Conservation (phyloP, 257 asterid genomes). For the Echium plantagineum region DNA sequence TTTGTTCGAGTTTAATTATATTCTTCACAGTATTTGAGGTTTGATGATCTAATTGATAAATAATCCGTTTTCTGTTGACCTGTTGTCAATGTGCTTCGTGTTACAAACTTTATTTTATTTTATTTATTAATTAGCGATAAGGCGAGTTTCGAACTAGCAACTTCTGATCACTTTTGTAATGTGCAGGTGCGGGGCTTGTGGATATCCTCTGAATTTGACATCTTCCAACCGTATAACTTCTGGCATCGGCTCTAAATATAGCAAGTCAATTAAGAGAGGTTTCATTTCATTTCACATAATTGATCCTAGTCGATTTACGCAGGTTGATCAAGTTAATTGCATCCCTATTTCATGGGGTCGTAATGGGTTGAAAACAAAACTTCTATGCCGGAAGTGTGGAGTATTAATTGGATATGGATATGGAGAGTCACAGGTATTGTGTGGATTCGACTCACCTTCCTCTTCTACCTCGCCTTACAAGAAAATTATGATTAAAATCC, state of each 20-base stretch:
- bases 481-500: too few species aligned
- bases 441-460: slow-evolving; percentile 59
- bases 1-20: too few species aligned
- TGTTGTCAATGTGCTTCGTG: not conserved
- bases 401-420: slow-evolving; percentile 52
- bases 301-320: slow-evolving; percentile 80
- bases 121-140: too few species aligned
- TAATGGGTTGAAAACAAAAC: slow-evolving; percentile 48
- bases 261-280: slow-evolving; percentile 56
- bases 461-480: slow-evolving; percentile 16
- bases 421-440: slow-evolving; percentile 48
- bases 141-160: too few species aligned
- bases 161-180: not conserved
- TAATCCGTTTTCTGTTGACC: too few species aligned
- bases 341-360: slow-evolving; percentile 50
- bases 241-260: slow-evolving; percentile 41
- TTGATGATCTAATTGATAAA: too few species aligned
- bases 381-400: slow-evolving; percentile 76
- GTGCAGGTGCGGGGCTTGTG: slow-evolving; percentile 80
- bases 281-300: slow-evolving; percentile 41
- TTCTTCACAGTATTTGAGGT: too few species aligned
- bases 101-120: too few species aligned
- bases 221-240: slow-evolving; percentile 53
- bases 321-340: slow-evolving; percentile 58
- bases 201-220: slow-evolving; percentile 55